These are phyloP conservation scores for Centella asiatica DNA, from an alignment of 129 eudicot species.

Conservation along the genomic window DNA sequence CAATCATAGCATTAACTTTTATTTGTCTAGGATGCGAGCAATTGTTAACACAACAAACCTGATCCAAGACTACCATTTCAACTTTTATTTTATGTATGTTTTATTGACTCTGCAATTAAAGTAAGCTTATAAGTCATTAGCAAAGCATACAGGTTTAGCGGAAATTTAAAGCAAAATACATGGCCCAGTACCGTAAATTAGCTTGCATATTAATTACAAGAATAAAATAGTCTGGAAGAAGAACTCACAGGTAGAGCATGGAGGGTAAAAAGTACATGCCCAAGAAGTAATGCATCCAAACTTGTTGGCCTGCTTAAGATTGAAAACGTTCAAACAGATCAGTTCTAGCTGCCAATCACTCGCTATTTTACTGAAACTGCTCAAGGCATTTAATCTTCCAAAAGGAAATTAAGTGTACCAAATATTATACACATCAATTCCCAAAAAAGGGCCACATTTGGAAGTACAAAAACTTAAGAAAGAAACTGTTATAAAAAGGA, in stretches of 20 bases:
- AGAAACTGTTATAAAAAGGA: no score
- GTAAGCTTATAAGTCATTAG: background rate
- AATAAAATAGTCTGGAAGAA: background rate
- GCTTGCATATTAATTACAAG: background rate
- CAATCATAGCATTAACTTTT: background rate
- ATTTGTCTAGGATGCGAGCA: background rate
- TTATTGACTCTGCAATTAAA: no score
- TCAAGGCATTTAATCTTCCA: constrained; percentile 2
- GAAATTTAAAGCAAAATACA: no score
- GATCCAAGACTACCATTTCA: no score
- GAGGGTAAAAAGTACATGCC: constrained; percentile 73
- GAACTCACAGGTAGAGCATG: constrained; percentile 90
- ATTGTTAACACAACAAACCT: background rate
- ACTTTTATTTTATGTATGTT: no score
- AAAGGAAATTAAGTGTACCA: no score
- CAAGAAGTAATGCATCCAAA: constrained; percentile 88
- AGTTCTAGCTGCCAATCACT: constrained; percentile 3
- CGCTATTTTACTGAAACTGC: constrained; percentile 4
- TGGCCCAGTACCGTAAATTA: background rate
- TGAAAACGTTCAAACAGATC: background rate
- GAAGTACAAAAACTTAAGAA: no score
- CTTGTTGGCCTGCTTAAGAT: constrained; percentile 75
- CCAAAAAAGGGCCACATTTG: no score
- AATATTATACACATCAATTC: no score
- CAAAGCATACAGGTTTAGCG: background rate